Conservation (phyloP, 805 yeast species). For the Candida gorgasii region DNA sequence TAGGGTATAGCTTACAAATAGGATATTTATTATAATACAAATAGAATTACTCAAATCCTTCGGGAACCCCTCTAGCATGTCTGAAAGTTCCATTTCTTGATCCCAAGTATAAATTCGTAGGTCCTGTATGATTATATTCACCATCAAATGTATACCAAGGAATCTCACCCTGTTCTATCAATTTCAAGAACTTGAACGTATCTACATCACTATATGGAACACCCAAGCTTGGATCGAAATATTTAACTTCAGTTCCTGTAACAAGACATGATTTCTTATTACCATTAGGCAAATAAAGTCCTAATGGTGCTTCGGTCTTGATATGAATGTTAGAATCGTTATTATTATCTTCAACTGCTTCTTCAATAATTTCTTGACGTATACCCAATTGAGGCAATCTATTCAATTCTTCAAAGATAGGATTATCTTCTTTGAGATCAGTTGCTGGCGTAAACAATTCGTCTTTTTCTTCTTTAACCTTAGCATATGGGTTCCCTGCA, state of each 20-base stretch:
- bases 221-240: constrained; percentile 85
- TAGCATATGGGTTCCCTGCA: constrained; percentile 39
- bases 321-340: constrained; percentile 43
- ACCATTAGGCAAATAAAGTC: constrained; percentile 70
- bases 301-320: constrained; percentile 72
- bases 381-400: constrained; percentile 66
- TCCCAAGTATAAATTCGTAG: constrained; percentile 43
- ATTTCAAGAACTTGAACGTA: constrained; percentile 65
- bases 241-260: constrained; percentile 76
- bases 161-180: constrained; percentile 47
- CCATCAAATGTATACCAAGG: constrained; percentile 54
- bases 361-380: constrained; percentile 45
- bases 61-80: constrained; percentile 87
- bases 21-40: constrained; percentile 5
- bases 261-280: constrained; percentile 68
- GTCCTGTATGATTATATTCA: constrained; percentile 55
- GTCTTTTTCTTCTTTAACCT: constrained; percentile 33
- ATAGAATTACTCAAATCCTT: constrained; percentile 58
- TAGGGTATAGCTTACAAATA: too few species aligned
- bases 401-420: constrained; percentile 43
- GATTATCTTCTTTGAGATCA: constrained; percentile 35
- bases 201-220: constrained; percentile 84
- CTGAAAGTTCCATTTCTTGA: constrained; percentile 54
- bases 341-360: constrained; percentile 34
- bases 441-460: constrained; percentile 34